Conservation (phyloP, 768 basidiomycete species). For the Russula foetens region DNA sequence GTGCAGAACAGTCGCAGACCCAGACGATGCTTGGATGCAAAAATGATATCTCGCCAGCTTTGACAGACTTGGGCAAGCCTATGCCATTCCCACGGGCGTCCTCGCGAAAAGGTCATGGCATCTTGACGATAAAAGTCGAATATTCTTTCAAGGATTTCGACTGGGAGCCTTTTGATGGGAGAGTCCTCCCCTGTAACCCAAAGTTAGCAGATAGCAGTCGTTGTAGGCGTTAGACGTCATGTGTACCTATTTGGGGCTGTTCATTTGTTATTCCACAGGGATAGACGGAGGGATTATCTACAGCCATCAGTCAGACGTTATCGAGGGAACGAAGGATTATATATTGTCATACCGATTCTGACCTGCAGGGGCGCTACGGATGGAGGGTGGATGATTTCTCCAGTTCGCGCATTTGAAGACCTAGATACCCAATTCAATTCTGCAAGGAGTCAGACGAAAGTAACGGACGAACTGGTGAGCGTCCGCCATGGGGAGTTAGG, state of each 20-base stretch:
- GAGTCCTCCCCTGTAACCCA: neutral
- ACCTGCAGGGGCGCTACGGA: too few species aligned
- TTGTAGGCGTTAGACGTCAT: neutral
- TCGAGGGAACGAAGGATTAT: too few species aligned
- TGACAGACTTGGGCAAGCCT: neutral
- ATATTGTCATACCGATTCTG: neutral
- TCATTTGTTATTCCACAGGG: too few species aligned
- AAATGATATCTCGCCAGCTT: neutral
- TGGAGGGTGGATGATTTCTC: neutral
- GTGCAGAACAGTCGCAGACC: neutral
- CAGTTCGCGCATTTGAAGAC: neutral
- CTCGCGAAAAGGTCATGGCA: neutral
- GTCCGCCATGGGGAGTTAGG: neutral
- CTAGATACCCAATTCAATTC: neutral
- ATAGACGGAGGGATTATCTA: neutral
- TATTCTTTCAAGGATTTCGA: neutral
- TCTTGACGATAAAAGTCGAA: neutral
- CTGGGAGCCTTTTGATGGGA: neutral
- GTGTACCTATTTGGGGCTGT: neutral
- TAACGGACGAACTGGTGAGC: neutral
- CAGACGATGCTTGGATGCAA: neutral
- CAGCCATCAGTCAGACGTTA: neutral
- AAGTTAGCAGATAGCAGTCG: neutral
- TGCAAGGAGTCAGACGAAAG: neutral
- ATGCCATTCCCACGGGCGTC: slow-evolving; percentile 8